Base-by-base conservation (phyloP, 768 basidiomycete genomes). In the Lepiota subincarnata region DNA sequence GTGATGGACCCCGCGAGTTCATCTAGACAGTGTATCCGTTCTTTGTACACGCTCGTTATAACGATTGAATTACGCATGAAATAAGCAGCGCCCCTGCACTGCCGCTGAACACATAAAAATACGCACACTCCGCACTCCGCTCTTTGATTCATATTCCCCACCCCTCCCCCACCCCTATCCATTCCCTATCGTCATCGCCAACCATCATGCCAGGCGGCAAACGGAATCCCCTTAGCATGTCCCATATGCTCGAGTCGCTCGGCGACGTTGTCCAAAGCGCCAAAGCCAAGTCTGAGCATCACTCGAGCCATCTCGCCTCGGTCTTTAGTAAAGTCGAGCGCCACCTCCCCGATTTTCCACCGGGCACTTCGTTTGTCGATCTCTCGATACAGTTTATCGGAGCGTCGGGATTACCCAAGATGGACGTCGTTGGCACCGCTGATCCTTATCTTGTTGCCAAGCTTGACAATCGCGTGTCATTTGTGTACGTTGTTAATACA, bases 381-480 rank as follows among this genome's bases (percentile, higher is more conserved):
- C 62, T 86, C 24, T 68, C 68, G 12, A 79, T 86, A 2, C 49
- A 86, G 80, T 89, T 90, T 53, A 87, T 89, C 43, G 83, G 85
- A 3, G 88, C 87, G 4, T 79, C 79, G 13, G 79, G 77, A 0
- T 63, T 91, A 22, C 86, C 88, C 0, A 84, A 76, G 73, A 80
- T 86, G 77, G 86, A 88, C 57, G 76, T 87, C 7, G 74, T 85
- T 0, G 78, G 78, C 0, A 67, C 71, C 10, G 81, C 82, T 0
- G 84, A 89, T 68, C 86, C 88, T 4, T 89, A 87, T 60, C 86
- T 90, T 61, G 73, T 82, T 14, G 87, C 87, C 8, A 80, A 75
- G 53, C 65, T 89, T 36, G 86, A 90, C 63, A 69, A 78, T 50
- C 72, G 73, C 50, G 68, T 89, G n/a, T 75, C 79, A 6, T 85